phyloP scores from a whole-genome alignment of 257 asterid genomes.

The Plantago ovata region DNA sequence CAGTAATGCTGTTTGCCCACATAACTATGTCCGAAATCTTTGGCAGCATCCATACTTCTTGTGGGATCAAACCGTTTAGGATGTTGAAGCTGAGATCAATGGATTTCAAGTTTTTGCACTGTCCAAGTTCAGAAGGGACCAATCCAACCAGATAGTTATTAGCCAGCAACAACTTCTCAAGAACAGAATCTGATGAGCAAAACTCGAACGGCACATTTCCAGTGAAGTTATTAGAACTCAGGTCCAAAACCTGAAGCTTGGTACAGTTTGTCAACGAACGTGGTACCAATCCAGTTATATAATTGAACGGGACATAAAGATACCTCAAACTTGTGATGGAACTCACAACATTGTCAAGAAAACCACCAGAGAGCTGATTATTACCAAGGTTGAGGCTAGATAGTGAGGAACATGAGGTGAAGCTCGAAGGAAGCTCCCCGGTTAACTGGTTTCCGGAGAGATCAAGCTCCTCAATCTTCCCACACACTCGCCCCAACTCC shows the following conservation, averaged over 20 bases:
- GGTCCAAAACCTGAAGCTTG: conserved; percentile 64
- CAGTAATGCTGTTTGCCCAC: conserved; percentile 84
- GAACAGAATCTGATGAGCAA: conserved; percentile 45
- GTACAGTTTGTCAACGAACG: conserved; percentile 50
- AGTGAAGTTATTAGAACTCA: conserved; percentile 60
- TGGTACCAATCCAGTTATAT: conserved; percentile 70
- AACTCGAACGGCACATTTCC: conserved; percentile 72
- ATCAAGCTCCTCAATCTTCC: conserved; percentile 67
- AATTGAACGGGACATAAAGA: conserved; percentile 56
- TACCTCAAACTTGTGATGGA: conserved; percentile 45
- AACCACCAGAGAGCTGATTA: conserved; percentile 76
- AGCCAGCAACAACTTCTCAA: conserved; percentile 60
- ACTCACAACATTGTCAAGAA: conserved; percentile 64
- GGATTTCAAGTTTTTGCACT: conserved; percentile 48
- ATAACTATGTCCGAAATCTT: conserved; percentile 61
- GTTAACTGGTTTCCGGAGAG: conserved; percentile 56
- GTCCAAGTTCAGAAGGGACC: conserved; percentile 61
- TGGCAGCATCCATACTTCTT: conserved; percentile 68
- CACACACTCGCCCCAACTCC: conserved; percentile 49
- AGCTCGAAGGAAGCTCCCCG: conserved; percentile 63
- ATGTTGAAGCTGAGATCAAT: conserved; percentile 86
- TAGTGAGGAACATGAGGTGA: conserved; percentile 52
- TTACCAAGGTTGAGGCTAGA: conserved; percentile 51
- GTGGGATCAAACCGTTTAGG: conserved; percentile 56
- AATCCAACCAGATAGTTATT: conserved; percentile 60